A percentile compares a stretch with the other conserved stretches of the same genome.
Evolutionary conservation across 2,329 filamentous ascomycete genomes (phyloP).

Genomic region (Colletotrichum sp.): DNA sequence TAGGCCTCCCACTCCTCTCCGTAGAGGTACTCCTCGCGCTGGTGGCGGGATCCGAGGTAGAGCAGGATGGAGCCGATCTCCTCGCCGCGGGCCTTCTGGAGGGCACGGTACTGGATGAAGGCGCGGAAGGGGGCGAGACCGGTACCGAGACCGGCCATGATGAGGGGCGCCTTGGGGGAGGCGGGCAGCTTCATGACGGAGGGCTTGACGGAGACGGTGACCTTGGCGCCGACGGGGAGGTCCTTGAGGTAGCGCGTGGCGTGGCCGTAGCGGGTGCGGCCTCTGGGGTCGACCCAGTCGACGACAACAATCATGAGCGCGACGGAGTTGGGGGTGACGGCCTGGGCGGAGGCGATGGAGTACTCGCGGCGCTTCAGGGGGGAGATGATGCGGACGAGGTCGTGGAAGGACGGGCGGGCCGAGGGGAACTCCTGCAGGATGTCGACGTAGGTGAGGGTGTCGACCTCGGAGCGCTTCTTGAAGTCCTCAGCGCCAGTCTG

Average conservation of each 20-base stretch:
- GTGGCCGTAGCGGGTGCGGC: conserved; percentile 89
- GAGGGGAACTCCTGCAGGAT: conserved; percentile 88
- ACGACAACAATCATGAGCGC: conserved; percentile 97
- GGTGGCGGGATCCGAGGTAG: conserved; percentile 96
- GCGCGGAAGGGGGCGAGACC: conserved; percentile 98
- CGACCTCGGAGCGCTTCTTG: conserved; percentile 89
- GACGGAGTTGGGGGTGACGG: conserved; percentile 88
- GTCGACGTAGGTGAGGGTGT: conserved; percentile 90
- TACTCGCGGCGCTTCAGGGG: conserved; percentile 98
- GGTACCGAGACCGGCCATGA: conserved; percentile 99
- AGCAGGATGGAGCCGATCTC: conserved; percentile 91
- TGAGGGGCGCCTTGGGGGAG: conserved; percentile 87
- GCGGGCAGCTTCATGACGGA: conserved; percentile 98
- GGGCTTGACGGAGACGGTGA: conserved; percentile 95
- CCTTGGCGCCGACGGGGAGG: conserved; percentile 75
- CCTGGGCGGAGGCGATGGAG: conserved; percentile 97
- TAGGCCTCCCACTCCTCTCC: conserved; percentile 99
- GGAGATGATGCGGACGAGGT: conserved; percentile 84
- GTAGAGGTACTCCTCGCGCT: conserved; percentile 98
- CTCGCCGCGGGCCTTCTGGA: conserved; percentile 97
- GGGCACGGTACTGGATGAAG: conserved; percentile 96
- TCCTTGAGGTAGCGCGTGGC: conserved; percentile 87
- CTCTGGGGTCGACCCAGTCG: conserved; percentile 88
- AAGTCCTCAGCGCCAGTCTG: conserved; percentile 86
- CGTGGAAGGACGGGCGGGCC: conserved; percentile 85